Conservation (phyloP, 2,329 filamentous ascomycete species). For the Sphaceloma murrayae region DNA sequence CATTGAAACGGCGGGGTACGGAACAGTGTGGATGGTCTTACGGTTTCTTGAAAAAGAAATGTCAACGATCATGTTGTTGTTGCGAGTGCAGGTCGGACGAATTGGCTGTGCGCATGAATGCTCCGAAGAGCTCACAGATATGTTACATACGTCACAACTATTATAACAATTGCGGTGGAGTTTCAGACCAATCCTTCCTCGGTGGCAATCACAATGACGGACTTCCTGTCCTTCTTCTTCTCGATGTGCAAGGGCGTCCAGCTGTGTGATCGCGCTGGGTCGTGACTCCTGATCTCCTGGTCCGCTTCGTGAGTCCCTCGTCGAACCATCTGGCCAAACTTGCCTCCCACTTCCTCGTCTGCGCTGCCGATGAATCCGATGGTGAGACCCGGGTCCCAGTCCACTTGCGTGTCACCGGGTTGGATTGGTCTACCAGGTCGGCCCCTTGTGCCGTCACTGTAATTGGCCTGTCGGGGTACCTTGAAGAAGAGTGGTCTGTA, state of each 20-base stretch:
- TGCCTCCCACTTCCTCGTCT: slow-evolving; percentile 10
- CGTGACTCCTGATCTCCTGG: not conserved
- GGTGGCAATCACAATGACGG: not conserved
- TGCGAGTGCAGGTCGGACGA: too few species aligned
- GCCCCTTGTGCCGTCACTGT: slow-evolving; percentile 13
- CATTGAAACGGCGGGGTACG: too few species aligned
- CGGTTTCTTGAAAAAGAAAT: too few species aligned
- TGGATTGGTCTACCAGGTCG: slow-evolving; percentile 10
- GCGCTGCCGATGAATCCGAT: slow-evolving; percentile 6
- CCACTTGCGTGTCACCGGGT: slow-evolving; percentile 12
- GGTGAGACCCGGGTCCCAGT: slow-evolving; percentile 15
- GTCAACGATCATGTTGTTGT: too few species aligned
- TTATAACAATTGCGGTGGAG: too few species aligned
- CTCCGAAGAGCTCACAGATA: too few species aligned
- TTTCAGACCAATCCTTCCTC: slow-evolving; percentile 1
- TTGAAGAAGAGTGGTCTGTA: slow-evolving; percentile 12
- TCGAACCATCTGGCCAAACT: not conserved
- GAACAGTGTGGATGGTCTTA: too few species aligned
- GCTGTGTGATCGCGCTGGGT: not conserved
- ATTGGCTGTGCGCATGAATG: too few species aligned
- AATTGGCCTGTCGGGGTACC: not conserved
- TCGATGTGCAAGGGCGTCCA: slow-evolving; percentile 1
- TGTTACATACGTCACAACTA: too few species aligned
- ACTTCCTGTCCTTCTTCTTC: not conserved
- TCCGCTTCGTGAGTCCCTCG: not conserved